These are phyloP conservation scores for Tuber melanosporum DNA, from an alignment of 495 filamentous ascomycete genomes.

Conservation along the genomic window DNA sequence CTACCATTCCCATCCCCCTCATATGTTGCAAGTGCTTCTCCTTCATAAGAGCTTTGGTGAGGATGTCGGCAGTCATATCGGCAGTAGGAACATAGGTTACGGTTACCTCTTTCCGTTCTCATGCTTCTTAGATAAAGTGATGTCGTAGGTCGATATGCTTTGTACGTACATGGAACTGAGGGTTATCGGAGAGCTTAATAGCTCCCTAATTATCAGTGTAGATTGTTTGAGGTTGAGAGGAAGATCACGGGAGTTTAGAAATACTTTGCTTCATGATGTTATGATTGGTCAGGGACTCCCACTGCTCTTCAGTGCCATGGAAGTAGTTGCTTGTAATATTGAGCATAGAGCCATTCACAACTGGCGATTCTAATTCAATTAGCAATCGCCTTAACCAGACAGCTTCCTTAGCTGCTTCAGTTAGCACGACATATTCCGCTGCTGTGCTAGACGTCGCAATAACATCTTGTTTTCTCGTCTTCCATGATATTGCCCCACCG, in stretches of 20 bases:
- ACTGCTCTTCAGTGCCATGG: not conserved
- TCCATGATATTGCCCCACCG: conserved; percentile 5
- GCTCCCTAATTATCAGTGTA: not conserved
- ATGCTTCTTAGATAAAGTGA: not conserved
- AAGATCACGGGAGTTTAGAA: too few relatives aligned
- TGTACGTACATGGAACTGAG: not conserved
- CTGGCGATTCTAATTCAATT: not conserved
- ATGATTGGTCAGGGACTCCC: not conserved
- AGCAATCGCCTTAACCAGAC: not conserved
- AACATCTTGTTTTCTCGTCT: conserved; percentile 12
- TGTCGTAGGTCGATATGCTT: not conserved
- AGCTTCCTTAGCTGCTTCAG: conserved; percentile 1
- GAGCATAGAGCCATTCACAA: rapidly evolving
- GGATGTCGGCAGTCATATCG: not conserved
- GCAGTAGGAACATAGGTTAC: not conserved
- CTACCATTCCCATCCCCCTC: not conserved
- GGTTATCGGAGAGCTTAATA: not conserved
- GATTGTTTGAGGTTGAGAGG: too few relatives aligned
- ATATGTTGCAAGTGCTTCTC: not conserved
- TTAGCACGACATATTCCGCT: conserved; percentile 19
- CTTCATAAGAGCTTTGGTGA: not conserved
- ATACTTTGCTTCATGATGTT: too few relatives aligned
- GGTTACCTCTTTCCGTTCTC: not conserved
- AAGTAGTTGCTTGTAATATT: not conserved
- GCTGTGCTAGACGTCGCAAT: conserved; percentile 13